Evolutionary conservation across 1,139 yeast genomes (phyloP).

Genomic region (Taphrina confusa): DNA sequence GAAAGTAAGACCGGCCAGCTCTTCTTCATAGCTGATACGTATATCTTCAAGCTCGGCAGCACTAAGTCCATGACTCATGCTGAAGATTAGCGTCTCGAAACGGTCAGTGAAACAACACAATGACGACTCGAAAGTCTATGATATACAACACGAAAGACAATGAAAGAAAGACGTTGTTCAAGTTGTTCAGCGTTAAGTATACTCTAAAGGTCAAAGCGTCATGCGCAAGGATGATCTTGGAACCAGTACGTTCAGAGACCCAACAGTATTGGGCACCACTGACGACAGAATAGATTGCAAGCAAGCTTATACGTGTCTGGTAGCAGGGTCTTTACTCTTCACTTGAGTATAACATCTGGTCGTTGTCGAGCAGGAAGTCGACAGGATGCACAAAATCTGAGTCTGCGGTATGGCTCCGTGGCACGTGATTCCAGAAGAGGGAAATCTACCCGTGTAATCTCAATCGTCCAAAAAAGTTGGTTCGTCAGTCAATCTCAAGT

Average conservation of each 20-base stretch:
- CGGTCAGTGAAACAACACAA: background rate
- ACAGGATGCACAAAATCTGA: no score
- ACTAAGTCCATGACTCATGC: slow-evolving; percentile 18
- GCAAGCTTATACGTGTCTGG: no score
- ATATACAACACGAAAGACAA: slow-evolving; percentile 8
- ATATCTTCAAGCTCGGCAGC: slow-evolving; percentile 47
- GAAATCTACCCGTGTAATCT: slow-evolving; percentile 11
- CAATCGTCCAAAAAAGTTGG: background rate
- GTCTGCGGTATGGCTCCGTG: no score
- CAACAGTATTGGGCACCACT: no score
- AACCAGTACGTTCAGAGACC: no score
- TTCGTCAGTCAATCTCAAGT: background rate
- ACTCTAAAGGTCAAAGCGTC: slow-evolving; percentile 17
- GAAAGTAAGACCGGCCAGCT: slow-evolving; percentile 75
- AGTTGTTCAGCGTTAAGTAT: slow-evolving; percentile 9
- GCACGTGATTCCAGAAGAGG: no score
- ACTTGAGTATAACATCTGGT: no score
- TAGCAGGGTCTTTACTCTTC: no score
- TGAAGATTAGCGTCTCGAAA: background rate
- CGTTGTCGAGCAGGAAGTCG: no score
- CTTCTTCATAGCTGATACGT: slow-evolving; percentile 65
- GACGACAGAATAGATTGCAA: no score
- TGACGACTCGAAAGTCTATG: background rate
- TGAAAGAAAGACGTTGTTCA: slow-evolving; percentile 8
- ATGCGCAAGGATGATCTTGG: no score